Evolutionary conservation across 106 monocot genomes (phyloP), one percentile per base, ranked within the genome.

Genomic region (Triglochin maritima): DNA sequence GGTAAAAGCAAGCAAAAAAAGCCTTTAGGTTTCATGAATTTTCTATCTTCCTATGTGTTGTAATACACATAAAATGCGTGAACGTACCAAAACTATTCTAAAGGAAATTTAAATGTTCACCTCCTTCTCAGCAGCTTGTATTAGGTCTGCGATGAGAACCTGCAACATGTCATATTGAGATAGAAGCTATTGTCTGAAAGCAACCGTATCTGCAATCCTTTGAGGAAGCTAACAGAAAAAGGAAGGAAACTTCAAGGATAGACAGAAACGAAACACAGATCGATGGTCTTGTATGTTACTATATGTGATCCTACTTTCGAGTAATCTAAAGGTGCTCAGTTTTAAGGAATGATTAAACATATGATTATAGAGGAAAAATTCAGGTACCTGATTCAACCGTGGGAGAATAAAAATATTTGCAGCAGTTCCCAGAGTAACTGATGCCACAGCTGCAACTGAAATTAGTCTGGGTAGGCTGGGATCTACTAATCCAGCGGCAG

Each of bases 131-230:
- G 85, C 76, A 64, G 79, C 78, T 74, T 80, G 77, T 71, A 74
- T 76, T 44, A 96, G 78, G 72, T 84, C 91, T 69, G 74, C 83
- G 57, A 96, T 86, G 59, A 90, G 88, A 49, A 74, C 68, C 74
- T 91, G 87, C 59, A 96, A 73, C 66, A 86, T 55, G 74, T 96
- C 88, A 78, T 96, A 91, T 68, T 91, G 96, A 64, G 91, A 86
- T 62, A 96, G 74, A 85, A 96, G 96, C 66, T 86, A 83, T 71
- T 96, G 90, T 74, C 80, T 88, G 29, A 96, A 44, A 70, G 88
- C 85, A 83, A 86, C 76, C 60, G 76, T 45, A 71, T 96, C 96
- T 57, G 86, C 91, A 29, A 69, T 74, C 60, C 77, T 87, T 67
- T 86, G 78, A 44, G 96, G 91, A 82, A 96, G 88, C 96, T 96